Evolutionary conservation across 2,329 filamentous ascomycete genomes (phyloP).

Genomic region (Colletotrichum orbiculare): DNA sequence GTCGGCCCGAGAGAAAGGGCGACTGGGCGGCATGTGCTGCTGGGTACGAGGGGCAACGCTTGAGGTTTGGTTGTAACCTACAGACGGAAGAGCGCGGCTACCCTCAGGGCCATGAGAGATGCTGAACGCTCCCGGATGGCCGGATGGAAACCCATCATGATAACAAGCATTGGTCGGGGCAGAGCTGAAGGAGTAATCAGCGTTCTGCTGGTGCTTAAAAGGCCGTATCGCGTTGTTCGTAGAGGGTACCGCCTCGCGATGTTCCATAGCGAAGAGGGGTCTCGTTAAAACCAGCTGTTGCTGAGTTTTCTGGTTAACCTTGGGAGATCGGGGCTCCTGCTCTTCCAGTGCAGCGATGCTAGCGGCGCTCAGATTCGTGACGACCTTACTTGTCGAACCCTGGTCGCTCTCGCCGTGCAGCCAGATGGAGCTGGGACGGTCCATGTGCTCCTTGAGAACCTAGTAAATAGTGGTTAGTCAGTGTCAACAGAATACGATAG

Average conservation of each 20-base stretch:
- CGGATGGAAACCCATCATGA: conserved; percentile 15
- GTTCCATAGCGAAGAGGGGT: background rate
- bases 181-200: conserved; percentile 2
- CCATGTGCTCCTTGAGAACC: conserved; percentile 25
- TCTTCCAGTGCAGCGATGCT: conserved; percentile 34
- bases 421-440: conserved; percentile 27
- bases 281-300: conserved; percentile 8
- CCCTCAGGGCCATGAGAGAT: conserved; percentile 17
- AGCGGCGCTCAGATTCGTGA: conserved; percentile 22
- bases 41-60: conserved; percentile 1
- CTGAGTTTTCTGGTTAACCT: background rate
- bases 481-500: background rate
- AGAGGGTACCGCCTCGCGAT: conserved; percentile 11
- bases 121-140: conserved; percentile 26
- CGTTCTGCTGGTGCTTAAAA: conserved; percentile 21
- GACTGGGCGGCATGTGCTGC: background rate
- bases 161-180: background rate
- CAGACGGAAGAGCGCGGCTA: conserved; percentile 28
- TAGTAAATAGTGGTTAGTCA: conserved; percentile 5
- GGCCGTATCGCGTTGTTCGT: conserved; percentile 25
- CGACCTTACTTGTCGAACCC: conserved; percentile 10
- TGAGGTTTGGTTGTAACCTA: conserved; percentile 27
- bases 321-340: conserved; percentile 12
- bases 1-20: conserved; percentile 23
- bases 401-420: conserved; percentile 18